Conservation (phyloP, 805 yeast species). For the Lipomyces spencermartinsiae region DNA sequence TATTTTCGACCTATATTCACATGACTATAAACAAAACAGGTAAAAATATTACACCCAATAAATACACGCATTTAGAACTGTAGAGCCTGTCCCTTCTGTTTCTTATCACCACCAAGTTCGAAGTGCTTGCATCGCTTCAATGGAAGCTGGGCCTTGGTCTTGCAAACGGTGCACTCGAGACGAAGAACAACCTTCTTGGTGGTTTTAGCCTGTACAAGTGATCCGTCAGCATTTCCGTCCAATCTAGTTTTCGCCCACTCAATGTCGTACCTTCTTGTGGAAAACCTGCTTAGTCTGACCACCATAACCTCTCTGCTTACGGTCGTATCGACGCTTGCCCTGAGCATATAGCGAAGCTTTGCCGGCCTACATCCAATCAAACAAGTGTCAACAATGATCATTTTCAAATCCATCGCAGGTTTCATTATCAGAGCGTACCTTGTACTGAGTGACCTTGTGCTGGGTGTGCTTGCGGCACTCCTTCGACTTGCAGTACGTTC, state of each 20-base stretch:
- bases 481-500: conserved; percentile 99
- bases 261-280: conserved; percentile 81
- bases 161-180: conserved; percentile 98
- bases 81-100: conserved; percentile 99
- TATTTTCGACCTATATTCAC: conserved; percentile 5
- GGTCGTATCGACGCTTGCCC: conserved; percentile 99
- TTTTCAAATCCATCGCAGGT: not conserved
- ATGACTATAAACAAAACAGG: conserved; percentile 8
- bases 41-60: conserved; percentile 11
- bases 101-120: conserved; percentile 99
- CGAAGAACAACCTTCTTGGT: conserved; percentile 99
- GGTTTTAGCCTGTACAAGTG: conserved; percentile 74
- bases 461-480: conserved; percentile 99
- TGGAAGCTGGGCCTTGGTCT: conserved; percentile 97
- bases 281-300: conserved; percentile 99
- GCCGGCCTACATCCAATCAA: conserved; percentile 68
- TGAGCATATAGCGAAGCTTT: conserved; percentile 99
- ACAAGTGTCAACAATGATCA: not conserved
- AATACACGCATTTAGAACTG: conserved; percentile 69
- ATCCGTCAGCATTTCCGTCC: conserved; percentile 9
- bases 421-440: conserved; percentile 45
- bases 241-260: not conserved
- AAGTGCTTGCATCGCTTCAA: conserved; percentile 99
- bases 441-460: conserved; percentile 99
- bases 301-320: conserved; percentile 99